Evolutionary conservation across 768 basidiomycete species (phyloP).

Genomic region (Boletellus sp.): DNA sequence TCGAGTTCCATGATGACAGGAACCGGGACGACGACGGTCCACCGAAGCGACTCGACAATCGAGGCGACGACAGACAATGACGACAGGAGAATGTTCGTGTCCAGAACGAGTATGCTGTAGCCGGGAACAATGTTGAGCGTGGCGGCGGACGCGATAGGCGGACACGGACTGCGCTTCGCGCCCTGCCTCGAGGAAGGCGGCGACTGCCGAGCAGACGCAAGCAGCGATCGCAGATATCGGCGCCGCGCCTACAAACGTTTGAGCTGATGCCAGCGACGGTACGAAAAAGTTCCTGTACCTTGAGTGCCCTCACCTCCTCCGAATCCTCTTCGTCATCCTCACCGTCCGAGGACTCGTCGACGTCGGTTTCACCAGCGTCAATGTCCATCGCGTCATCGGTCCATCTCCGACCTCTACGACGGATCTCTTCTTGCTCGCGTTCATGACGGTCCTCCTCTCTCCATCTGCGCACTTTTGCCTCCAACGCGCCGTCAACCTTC

Average conservation of each 20-base stretch:
- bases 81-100: constrained; percentile 92
- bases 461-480: constrained; percentile 68
- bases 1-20: constrained; percentile 98
- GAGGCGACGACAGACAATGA: constrained; percentile 70
- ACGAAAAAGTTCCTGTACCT: constrained; percentile 45
- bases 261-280: constrained; percentile 8
- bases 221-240: constrained; percentile 66
- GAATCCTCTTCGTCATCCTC: constrained; percentile 66
- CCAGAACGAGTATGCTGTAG: constrained; percentile 86
- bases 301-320: constrained; percentile 73
- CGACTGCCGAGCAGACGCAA: constrained; percentile 42
- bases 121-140: constrained; percentile 67
- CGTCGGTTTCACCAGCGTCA: constrained; percentile 52
- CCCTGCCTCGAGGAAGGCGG: constrained; percentile 27
- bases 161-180: constrained; percentile 26
- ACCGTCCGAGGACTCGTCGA: constrained; percentile 42
- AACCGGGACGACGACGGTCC: constrained; percentile 89
- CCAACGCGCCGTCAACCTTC: constrained; percentile 60
- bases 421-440: constrained; percentile 63
- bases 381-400: constrained; percentile 70
- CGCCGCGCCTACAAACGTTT: constrained; percentile 56
- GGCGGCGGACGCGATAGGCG: constrained; percentile 34
- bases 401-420: constrained; percentile 60
- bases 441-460: constrained; percentile 64
- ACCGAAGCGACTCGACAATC: constrained; percentile 73